phyloP scores from a whole-genome alignment of 1,284 basidiomycete genomes.

The Ustilago nuda region DNA sequence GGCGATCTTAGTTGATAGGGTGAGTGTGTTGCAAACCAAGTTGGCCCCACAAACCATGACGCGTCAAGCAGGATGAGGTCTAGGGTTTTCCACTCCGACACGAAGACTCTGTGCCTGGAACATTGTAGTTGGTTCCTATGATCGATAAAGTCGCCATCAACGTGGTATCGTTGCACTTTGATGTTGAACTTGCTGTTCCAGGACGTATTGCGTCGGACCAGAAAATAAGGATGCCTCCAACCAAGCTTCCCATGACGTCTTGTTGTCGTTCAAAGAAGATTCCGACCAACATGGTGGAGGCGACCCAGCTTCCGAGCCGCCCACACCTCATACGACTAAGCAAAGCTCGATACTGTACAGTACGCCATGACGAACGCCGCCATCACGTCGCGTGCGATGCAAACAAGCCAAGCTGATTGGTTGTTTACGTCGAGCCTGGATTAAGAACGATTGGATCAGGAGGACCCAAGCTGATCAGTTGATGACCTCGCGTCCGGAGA shows the following conservation, averaged over 20 bases:
- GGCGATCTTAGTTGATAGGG: constrained; percentile 24
- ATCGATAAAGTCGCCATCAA: not conserved
- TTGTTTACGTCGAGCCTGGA: not conserved
- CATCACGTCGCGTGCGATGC: not conserved
- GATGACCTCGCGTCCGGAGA: not conserved
- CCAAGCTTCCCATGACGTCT: not conserved
- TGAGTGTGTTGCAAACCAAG: constrained; percentile 18
- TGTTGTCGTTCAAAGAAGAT: not conserved
- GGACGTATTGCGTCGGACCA: not conserved
- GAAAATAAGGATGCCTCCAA: not conserved
- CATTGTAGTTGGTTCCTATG: not conserved
- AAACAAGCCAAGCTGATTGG: not conserved
- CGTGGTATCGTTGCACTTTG: not conserved
- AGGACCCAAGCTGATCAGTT: constrained; percentile 2
- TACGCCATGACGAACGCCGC: not conserved
- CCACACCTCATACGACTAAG: not conserved
- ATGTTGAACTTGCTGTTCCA: not conserved
- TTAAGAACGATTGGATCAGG: not conserved
- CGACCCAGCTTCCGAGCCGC: not conserved
- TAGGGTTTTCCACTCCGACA: constrained; percentile 3
- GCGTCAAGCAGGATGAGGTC: not conserved
- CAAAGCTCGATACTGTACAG: not conserved
- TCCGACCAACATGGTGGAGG: not conserved
- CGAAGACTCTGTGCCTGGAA: not conserved
- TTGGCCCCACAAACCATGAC: not conserved